Conservation (phyloP, 108 stramenopile species). For the Nannochloropsis gaditana region DNA sequence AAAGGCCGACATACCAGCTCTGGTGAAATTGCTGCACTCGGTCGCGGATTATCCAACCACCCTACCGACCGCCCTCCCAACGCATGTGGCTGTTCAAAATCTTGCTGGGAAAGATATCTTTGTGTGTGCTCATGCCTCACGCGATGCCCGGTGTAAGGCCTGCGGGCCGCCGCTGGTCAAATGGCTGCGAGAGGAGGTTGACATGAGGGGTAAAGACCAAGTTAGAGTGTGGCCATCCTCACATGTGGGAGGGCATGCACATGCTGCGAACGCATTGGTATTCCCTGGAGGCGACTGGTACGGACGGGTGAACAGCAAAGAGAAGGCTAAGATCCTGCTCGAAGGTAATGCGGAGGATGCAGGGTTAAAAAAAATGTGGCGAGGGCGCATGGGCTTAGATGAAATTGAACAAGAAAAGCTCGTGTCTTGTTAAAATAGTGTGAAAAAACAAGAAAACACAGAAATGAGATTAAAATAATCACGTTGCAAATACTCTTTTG, state of each 20-base stretch:
- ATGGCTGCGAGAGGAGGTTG: not conserved
- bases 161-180: slow-evolving; percentile 9
- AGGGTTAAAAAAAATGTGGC: slow-evolving; percentile 4
- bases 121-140: not conserved
- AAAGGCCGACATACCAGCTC: not conserved
- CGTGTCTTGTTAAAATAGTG: not conserved
- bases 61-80: not conserved
- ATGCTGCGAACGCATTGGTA: not conserved
- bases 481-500: not conserved
- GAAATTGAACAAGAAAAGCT: not conserved
- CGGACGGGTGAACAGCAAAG: not conserved
- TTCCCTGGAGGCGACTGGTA: not conserved
- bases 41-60: not conserved
- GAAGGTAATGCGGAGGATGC: not conserved
- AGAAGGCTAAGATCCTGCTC: not conserved
- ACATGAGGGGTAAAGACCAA: not conserved
- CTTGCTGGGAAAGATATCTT: not conserved
- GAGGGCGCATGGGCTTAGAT: not conserved
- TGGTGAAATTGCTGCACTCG: not conserved
- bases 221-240: not conserved
- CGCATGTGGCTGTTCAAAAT: not conserved
- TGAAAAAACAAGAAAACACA: not conserved
- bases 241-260: slow-evolving; percentile 10
- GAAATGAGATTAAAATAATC: not conserved
- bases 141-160: slow-evolving; percentile 11